Conservation (phyloP, 306 rosid genomes). For the Albizia julibrissin region DNA sequence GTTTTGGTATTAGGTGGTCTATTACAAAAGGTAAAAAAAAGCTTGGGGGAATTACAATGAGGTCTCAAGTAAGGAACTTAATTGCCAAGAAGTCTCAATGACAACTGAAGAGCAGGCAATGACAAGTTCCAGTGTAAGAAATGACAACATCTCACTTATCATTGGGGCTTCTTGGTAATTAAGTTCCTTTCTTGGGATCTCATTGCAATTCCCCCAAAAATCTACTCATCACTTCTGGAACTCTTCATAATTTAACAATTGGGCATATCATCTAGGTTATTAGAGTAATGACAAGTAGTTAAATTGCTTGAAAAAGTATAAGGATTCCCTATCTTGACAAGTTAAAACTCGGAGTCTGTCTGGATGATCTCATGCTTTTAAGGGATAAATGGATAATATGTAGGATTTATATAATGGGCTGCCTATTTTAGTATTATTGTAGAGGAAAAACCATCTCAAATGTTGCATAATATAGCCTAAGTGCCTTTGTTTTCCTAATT, state of each 20-base stretch:
- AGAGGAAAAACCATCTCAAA: background rate
- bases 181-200: no score
- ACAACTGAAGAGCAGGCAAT: no score
- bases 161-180: no score
- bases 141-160: no score
- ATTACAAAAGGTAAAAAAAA: no score
- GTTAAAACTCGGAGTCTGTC: background rate
- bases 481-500: background rate
- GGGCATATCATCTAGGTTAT: background rate
- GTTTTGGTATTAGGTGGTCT: no score
- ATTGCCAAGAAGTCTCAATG: no score
- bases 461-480: background rate
- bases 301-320: background rate
- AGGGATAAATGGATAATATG: background rate
- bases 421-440: background rate
- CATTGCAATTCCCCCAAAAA: no score
- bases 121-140: no score
- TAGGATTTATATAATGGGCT: background rate
- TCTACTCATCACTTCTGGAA: background rate
- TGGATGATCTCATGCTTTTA: background rate
- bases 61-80: no score
- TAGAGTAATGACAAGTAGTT: background rate
- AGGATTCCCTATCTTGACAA: constrained; percentile 6
- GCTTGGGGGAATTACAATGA: no score
- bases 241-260: background rate